phyloP scores from a whole-genome alignment of 257 asterid genomes.

The Thymus mandschuricus region DNA sequence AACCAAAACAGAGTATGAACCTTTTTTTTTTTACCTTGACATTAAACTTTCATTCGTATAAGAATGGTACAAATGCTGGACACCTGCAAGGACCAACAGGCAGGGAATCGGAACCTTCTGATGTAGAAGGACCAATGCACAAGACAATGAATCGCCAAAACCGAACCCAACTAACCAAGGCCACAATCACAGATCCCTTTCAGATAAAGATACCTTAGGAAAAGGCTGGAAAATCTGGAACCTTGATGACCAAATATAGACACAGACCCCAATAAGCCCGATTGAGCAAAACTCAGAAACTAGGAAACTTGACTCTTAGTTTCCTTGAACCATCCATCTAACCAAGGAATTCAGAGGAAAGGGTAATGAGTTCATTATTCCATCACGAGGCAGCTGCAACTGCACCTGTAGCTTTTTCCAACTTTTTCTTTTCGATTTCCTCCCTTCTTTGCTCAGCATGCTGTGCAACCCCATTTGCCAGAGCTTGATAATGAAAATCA shows the following conservation, averaged over 20 bases:
- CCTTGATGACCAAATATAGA: conserved; percentile 31
- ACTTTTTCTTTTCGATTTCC: conserved; percentile 78
- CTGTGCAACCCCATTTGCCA: conserved; percentile 93
- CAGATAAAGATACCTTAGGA: conserved; percentile 22
- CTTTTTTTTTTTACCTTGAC: conserved; percentile 14
- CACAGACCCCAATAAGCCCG: conserved; percentile 34
- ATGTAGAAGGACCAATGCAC: conserved; percentile 42
- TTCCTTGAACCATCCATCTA: conserved; percentile 44
- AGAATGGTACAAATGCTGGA: conserved; percentile 48
- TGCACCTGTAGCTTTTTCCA: conserved; percentile 67
- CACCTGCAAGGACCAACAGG: conserved; percentile 31
- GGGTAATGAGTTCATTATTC: conserved; percentile 25
- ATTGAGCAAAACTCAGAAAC: conserved; percentile 38
- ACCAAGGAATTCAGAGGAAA: conserved; percentile 39
- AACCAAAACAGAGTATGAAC: conserved; percentile 29
- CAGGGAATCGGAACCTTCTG: conserved; percentile 39
- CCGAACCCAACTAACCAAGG: conserved; percentile 31
- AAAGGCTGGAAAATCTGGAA: conserved; percentile 28
- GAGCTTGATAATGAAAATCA: conserved; percentile 84
- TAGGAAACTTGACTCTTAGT: conserved; percentile 34
- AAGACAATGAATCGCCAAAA: conserved; percentile 30
- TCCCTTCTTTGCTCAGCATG: conserved; percentile 83
- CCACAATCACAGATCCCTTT: conserved; percentile 35
- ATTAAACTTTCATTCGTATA: conserved; percentile 30
- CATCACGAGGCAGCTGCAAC: conserved; percentile 53